A percentile compares a stretch with the other conserved stretches of the same genome.
phyloP scores from a whole-genome alignment of 2,329 filamentous ascomycete genomes.

The Sporothrix pallida region DNA sequence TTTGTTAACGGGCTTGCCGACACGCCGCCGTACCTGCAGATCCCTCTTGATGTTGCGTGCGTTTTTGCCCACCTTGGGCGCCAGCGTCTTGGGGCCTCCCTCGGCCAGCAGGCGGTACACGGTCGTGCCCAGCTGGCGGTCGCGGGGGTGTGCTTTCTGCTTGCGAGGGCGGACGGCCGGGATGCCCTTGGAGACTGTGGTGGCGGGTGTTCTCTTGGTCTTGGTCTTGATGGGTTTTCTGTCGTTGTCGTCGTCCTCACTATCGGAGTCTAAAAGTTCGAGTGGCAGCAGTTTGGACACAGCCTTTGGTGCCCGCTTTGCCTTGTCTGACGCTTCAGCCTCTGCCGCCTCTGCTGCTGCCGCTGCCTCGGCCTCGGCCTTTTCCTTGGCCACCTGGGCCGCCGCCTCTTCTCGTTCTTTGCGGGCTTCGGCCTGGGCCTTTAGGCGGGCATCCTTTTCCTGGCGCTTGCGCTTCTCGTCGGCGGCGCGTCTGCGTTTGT shows the following conservation, averaged over 20 bases:
- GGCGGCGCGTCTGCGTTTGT: constrained; percentile 53
- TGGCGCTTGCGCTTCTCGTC: constrained; percentile 61
- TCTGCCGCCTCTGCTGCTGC: constrained; percentile 30
- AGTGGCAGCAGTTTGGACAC: constrained; percentile 57
- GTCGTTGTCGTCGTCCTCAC: constrained; percentile 48
- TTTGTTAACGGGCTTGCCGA: constrained; percentile 45
- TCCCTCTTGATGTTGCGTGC: constrained; percentile 51
- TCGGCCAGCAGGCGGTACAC: constrained; percentile 58
- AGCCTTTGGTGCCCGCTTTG: constrained; percentile 36
- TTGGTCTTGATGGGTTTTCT: constrained; percentile 31
- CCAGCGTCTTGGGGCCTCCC: constrained; percentile 54
- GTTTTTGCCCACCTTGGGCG: constrained; percentile 55
- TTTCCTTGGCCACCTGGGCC: constrained; percentile 31
- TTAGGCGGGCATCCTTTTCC: constrained; percentile 59
- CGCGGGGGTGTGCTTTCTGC: constrained; percentile 48
- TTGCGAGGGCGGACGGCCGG: constrained; percentile 38
- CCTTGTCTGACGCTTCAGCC: neutral
- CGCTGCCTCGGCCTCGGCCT: constrained; percentile 37
- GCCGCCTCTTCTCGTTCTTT: constrained; percentile 41
- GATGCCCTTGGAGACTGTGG: neutral
- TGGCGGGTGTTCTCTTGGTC: neutral
- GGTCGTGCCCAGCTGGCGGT: constrained; percentile 59
- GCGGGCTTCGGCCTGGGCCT: constrained; percentile 60
- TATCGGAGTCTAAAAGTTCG: constrained; percentile 61
- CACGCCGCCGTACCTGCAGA: constrained; percentile 54